Conservation (phyloP, 768 basidiomycete genomes). For the Lactarius sanguifluus region DNA sequence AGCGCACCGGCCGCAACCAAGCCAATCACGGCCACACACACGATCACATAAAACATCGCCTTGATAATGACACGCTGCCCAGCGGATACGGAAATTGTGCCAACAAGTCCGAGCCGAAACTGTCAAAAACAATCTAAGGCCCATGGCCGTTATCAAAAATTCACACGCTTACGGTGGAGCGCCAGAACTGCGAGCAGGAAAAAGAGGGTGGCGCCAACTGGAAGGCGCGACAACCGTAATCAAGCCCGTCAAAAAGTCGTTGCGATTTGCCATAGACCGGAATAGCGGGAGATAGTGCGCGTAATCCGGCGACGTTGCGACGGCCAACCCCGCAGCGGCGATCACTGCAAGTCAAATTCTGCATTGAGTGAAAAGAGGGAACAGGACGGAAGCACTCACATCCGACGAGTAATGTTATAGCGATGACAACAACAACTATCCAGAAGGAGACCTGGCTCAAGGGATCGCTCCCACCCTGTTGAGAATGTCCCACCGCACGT, state of each 20-base stretch:
- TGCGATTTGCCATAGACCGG: conserved; percentile 46
- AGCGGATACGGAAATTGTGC: conserved; percentile 61
- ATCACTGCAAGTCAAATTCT: conserved; percentile 48
- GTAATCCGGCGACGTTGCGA: conserved; percentile 70
- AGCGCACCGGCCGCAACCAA: conserved; percentile 66
- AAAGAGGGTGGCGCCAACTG: conserved; percentile 58
- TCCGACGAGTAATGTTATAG: conserved; percentile 53
- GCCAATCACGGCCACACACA: conserved; percentile 56
- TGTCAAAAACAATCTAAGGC: conserved; percentile 14
- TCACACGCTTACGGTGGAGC: conserved; percentile 52
- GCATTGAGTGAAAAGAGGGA: background rate
- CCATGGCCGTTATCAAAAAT: background rate
- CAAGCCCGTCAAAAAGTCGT: conserved; percentile 58
- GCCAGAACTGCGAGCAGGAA: conserved; percentile 51
- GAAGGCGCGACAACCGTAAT: conserved; percentile 70
- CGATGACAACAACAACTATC: conserved; percentile 51
- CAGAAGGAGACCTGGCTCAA: conserved; percentile 55
- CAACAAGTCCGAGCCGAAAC: conserved; percentile 37
- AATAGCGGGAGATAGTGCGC: conserved; percentile 71
- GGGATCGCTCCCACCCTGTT: conserved; percentile 48
- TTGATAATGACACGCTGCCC: conserved; percentile 61
- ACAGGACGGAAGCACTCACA: conserved; percentile 49
- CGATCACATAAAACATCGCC: conserved; percentile 59
- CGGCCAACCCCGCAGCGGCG: conserved; percentile 64
- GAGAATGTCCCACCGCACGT: conserved; percentile 76